Evolutionary conservation across 2,329 filamentous ascomycete species (phyloP).

Genomic region (Cephalotrichum gorgonifer): DNA sequence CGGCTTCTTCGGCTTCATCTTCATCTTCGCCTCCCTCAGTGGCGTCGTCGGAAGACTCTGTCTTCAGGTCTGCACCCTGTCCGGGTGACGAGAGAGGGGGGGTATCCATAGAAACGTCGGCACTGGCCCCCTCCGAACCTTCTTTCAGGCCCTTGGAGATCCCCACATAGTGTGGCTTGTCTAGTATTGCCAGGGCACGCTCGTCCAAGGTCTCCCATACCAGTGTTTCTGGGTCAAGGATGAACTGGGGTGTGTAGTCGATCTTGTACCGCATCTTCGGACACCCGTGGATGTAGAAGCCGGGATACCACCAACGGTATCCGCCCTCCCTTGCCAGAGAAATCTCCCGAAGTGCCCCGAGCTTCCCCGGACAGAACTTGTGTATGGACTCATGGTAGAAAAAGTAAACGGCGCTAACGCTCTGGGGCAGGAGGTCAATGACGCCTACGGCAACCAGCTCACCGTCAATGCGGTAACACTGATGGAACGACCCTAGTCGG

Average conservation of each 20-base stretch:
- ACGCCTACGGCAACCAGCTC: constrained; percentile 66
- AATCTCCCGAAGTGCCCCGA: constrained; percentile 66
- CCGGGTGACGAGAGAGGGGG: constrained; percentile 17
- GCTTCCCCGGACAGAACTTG: constrained; percentile 60
- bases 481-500: constrained; percentile 64
- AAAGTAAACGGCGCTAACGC: constrained; percentile 76
- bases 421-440: constrained; percentile 64
- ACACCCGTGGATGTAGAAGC: constrained; percentile 74
- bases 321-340: constrained; percentile 56
- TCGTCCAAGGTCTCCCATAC: constrained; percentile 51
- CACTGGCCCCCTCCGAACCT: neutral
- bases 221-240: constrained; percentile 59
- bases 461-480: constrained; percentile 72
- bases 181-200: constrained; percentile 35
- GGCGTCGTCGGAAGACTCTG: constrained; percentile 5
- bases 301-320: constrained; percentile 69
- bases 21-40: constrained; percentile 13
- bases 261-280: constrained; percentile 81
- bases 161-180: constrained; percentile 46
- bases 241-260: constrained; percentile 63
- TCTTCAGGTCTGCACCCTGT: constrained; percentile 4
- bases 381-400: constrained; percentile 69
- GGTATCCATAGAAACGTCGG: constrained; percentile 7
- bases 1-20: constrained; percentile 1
- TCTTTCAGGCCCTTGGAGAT: constrained; percentile 17